Evolutionary conservation across 1,284 basidiomycete genomes (phyloP).

Genomic region (Leccinum pallidistipes): DNA sequence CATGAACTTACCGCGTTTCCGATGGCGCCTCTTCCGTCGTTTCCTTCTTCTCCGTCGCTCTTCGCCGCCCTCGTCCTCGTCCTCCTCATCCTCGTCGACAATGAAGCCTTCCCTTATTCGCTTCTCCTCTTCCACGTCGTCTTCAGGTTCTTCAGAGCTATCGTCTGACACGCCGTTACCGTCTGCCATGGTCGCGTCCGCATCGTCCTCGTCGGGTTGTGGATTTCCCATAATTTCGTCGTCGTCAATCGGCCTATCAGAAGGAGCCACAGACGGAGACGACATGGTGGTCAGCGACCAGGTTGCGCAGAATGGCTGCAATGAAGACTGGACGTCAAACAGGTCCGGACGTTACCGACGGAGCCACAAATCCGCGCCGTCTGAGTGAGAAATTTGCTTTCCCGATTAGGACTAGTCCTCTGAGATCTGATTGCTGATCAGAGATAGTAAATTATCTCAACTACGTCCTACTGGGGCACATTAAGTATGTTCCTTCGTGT

Average conservation of each 20-base stretch:
- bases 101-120: constrained; percentile 81
- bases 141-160: constrained; percentile 83
- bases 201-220: constrained; percentile 50
- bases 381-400: neutral
- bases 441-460: too few relatives aligned
- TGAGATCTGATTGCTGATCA: too few relatives aligned
- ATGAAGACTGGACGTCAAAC: constrained; percentile 10
- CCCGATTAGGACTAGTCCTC: neutral
- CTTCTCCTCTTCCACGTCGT: constrained; percentile 78
- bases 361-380: constrained; percentile 22
- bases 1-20: constrained; percentile 48
- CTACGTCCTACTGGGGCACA: too few relatives aligned
- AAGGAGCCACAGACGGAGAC: constrained; percentile 43
- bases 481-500: too few relatives aligned
- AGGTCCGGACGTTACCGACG: constrained; percentile 26
- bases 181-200: constrained; percentile 51
- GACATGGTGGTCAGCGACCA: constrained; percentile 49
- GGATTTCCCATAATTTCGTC: constrained; percentile 61
- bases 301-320: neutral
- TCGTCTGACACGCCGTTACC: constrained; percentile 58
- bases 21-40: constrained; percentile 68
- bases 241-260: constrained; percentile 36
- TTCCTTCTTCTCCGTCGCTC: constrained; percentile 58
- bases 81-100: constrained; percentile 79
- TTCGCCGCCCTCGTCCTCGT: constrained; percentile 61